These are phyloP conservation scores for Linnemannia schmuckeri DNA, from an alignment of 192 early-diverging fungal genomes.

Conservation along the genomic window DNA sequence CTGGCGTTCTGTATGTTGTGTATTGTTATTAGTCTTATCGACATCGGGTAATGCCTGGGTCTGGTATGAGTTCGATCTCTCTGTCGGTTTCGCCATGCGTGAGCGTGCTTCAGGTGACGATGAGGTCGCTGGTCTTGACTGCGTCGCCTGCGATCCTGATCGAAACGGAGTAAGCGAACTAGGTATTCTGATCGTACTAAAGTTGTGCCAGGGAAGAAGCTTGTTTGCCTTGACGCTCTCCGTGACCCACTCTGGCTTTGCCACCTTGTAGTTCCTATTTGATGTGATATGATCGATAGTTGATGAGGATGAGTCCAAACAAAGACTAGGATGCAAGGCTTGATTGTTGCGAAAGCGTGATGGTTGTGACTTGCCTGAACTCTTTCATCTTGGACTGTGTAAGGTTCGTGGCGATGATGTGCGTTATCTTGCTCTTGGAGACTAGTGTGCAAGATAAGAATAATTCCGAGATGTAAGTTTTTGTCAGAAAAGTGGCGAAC, in stretches of 20 bases:
- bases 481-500: background rate
- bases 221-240: slow-evolving; percentile 73
- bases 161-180: slow-evolving; percentile 25
- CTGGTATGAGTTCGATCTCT: background rate
- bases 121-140: background rate
- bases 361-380: slow-evolving; percentile 55
- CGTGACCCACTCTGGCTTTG: slow-evolving; percentile 81
- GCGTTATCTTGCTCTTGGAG: slow-evolving; percentile 71
- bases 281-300: background rate
- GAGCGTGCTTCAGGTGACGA: background rate
- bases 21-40: background rate
- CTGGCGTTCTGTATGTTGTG: background rate
- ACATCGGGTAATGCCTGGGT: background rate
- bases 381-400: slow-evolving; percentile 76
- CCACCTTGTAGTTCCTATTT: slow-evolving; percentile 72
- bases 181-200: slow-evolving; percentile 50
- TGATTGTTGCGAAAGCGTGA: background rate
- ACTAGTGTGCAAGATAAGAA: slow-evolving; percentile 48
- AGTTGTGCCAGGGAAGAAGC: slow-evolving; percentile 78
- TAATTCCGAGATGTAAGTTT: background rate
- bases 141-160: slow-evolving; percentile 11
- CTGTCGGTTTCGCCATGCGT: slow-evolving; percentile 13
- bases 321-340: background rate
- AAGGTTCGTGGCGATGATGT: slow-evolving; percentile 77
- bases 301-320: background rate